Conservation (phyloP, 1,284 basidiomycete species). For the Bondarzewia mesenterica region DNA sequence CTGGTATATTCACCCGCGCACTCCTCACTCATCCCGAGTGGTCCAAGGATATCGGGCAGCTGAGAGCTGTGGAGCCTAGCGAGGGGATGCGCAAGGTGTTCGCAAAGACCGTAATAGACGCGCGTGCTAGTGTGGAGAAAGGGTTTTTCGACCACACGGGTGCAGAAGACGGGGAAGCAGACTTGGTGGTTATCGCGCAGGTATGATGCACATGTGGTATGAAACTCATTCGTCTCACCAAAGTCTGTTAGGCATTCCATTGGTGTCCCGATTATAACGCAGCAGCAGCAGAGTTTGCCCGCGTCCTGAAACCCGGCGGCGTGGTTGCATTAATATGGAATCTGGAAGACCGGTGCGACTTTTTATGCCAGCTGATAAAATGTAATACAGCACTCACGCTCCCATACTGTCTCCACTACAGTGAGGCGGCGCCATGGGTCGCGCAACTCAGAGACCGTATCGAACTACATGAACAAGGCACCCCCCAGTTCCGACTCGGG, state of each 20-base stretch:
- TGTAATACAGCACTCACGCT: not conserved
- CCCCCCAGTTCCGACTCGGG: conserved; percentile 67
- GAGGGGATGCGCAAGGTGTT: conserved; percentile 65
- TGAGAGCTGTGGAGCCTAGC: conserved; percentile 68
- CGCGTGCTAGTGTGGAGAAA: conserved; percentile 40
- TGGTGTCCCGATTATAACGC: conserved; percentile 71
- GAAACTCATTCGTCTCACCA: no score
- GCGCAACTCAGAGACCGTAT: conserved; percentile 56
- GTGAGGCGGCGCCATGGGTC: conserved; percentile 59
- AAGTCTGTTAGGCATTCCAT: conserved; percentile 66
- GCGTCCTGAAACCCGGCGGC: conserved; percentile 63
- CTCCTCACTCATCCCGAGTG: conserved; percentile 56
- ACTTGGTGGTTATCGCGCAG: conserved; percentile 68
- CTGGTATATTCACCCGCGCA: conserved; percentile 75
- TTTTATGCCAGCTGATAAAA: no score
- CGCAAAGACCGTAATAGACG: conserved; percentile 36
- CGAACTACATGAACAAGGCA: conserved; percentile 55
- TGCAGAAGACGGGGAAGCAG: conserved; percentile 59
- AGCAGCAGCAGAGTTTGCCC: conserved; percentile 58
- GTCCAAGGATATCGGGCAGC: conserved; percentile 35
- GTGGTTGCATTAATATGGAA: conserved; percentile 71
- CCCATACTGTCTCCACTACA: conserved; percentile 18
- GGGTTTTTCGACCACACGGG: conserved; percentile 60
- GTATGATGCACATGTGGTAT: no score
- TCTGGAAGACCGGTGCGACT: conserved; percentile 57